Percentiles rank a stretch among this genome's conserved stretches.
These are phyloP conservation scores for Lentinula aciculospora DNA, from an alignment of 768 basidiomycete genomes.

Conservation along the genomic window DNA sequence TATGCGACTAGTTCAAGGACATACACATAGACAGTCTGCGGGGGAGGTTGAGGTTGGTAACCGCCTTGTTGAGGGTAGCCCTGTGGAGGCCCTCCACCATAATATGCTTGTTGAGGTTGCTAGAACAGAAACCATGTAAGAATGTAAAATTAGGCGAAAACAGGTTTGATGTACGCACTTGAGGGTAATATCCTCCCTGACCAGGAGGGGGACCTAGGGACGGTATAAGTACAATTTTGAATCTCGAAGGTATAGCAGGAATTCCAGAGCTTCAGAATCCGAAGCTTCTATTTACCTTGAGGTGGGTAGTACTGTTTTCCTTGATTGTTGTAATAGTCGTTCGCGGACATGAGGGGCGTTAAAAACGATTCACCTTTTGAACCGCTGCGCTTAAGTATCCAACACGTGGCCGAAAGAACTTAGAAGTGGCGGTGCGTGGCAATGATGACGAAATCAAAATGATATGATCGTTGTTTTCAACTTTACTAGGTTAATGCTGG, in stretches of 20 bases:
- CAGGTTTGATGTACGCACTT: conserved; percentile 22
- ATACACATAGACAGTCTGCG: conserved; percentile 79
- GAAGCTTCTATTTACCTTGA: conserved; percentile 34
- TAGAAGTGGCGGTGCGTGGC: not conserved
- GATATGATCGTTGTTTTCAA: not conserved
- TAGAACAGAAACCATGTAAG: conserved; percentile 20
- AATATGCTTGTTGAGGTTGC: conserved; percentile 70
- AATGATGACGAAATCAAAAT: not conserved
- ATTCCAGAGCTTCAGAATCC: not conserved
- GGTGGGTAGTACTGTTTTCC: conserved; percentile 53
- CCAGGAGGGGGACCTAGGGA: conserved; percentile 43
- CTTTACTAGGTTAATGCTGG: no score
- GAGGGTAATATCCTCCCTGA: conserved; percentile 69
- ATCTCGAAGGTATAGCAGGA: not conserved
- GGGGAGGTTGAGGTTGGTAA: conserved; percentile 45
- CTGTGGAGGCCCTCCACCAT: conserved; percentile 33
- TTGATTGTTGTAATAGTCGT: conserved; percentile 59
- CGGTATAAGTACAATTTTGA: not conserved
- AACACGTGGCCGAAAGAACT: not conserved
- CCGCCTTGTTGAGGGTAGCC: conserved; percentile 51
- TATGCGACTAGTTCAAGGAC: conserved; percentile 19
- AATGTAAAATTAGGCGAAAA: not conserved
- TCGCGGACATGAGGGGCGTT: conserved; percentile 51
- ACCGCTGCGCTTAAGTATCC: not conserved
- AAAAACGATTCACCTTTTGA: not conserved